Conservation (phyloP, 2,329 filamentous ascomycete genomes). For the Cercospora citrullina region DNA sequence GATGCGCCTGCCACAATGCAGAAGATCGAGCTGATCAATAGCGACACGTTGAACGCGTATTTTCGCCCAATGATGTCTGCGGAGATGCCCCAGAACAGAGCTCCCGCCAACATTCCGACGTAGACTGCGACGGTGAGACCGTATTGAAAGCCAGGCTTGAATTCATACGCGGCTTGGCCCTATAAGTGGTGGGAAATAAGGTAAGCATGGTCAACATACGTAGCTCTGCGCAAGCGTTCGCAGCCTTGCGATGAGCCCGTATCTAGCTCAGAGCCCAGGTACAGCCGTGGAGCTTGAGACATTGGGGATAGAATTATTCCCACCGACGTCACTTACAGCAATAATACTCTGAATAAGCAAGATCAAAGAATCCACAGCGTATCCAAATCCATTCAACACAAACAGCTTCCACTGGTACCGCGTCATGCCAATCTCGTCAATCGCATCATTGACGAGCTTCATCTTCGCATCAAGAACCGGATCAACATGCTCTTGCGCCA, state of each 20-base stretch:
- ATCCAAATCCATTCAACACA: constrained; percentile 62
- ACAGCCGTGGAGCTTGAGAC: neutral
- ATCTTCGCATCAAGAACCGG: constrained; percentile 66
- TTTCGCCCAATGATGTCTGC: constrained; percentile 68
- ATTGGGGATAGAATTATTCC: neutral
- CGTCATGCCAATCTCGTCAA: constrained; percentile 57
- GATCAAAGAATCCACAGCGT: constrained; percentile 59
- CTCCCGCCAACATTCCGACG: constrained; percentile 55
- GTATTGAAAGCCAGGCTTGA: constrained; percentile 53
- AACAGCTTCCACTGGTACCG: constrained; percentile 60
- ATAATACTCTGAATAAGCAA: constrained; percentile 65
- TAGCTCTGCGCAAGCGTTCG: constrained; percentile 14
- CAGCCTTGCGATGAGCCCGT: neutral
- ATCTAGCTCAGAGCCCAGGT: neutral
- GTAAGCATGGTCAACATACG: neutral
- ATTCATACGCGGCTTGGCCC: constrained; percentile 58
- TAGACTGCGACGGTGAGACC: constrained; percentile 65
- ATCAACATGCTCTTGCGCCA: constrained; percentile 60
- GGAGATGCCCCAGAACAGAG: constrained; percentile 67
- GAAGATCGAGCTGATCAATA: constrained; percentile 63
- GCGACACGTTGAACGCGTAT: constrained; percentile 67
- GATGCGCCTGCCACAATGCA: constrained; percentile 65
- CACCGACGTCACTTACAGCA: constrained; percentile 37
- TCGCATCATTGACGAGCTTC: constrained; percentile 67
- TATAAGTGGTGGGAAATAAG: neutral